These are phyloP conservation scores for Aspergillus tubingensis DNA, from an alignment of 2,329 filamentous ascomycete species.

Conservation along the genomic window DNA sequence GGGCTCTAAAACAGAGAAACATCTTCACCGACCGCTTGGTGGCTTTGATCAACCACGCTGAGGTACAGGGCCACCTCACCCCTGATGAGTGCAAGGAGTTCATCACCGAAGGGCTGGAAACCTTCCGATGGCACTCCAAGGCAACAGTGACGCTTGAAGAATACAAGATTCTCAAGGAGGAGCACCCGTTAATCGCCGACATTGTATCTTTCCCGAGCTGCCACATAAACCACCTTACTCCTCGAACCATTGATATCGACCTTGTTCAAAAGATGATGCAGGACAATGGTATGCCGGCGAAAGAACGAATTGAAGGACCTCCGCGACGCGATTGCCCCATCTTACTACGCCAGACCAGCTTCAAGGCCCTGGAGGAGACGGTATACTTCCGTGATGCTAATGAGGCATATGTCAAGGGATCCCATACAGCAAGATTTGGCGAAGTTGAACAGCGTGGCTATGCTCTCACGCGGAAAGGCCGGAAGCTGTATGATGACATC, in stretches of 20 bases:
- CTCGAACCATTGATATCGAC: slow-evolving; percentile 53
- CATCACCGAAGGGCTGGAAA: slow-evolving; percentile 48
- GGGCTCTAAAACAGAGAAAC: slow-evolving; percentile 39
- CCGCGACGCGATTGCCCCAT: slow-evolving; percentile 49
- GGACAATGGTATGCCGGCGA: slow-evolving; percentile 44
- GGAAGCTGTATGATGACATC: slow-evolving; percentile 51
- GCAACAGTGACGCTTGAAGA: slow-evolving; percentile 45
- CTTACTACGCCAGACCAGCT: slow-evolving; percentile 57
- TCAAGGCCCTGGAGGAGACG: slow-evolving; percentile 53
- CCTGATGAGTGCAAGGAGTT: slow-evolving; percentile 39
- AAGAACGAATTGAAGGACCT: slow-evolving; percentile 56
- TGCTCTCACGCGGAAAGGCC: slow-evolving; percentile 50
- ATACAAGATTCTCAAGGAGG: slow-evolving; percentile 46
- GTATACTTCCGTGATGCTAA: slow-evolving; percentile 43
- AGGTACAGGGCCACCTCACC: slow-evolving; percentile 33
- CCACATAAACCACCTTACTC: slow-evolving; percentile 59
- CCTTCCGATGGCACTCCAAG: slow-evolving; percentile 51
- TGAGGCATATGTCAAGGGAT: slow-evolving; percentile 32
- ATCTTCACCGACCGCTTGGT: slow-evolving; percentile 48
- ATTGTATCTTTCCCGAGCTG: slow-evolving; percentile 47
- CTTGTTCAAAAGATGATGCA: slow-evolving; percentile 49
- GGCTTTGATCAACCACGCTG: slow-evolving; percentile 39
- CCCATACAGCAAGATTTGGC: slow-evolving; percentile 54
- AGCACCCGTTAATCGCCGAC: slow-evolving; percentile 54
- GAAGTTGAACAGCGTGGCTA: slow-evolving; percentile 58